A percentile compares a stretch with the other conserved stretches of the same genome.
phyloP scores from a whole-genome alignment of 179 eudicot genomes.

The Beta lomatogona region DNA sequence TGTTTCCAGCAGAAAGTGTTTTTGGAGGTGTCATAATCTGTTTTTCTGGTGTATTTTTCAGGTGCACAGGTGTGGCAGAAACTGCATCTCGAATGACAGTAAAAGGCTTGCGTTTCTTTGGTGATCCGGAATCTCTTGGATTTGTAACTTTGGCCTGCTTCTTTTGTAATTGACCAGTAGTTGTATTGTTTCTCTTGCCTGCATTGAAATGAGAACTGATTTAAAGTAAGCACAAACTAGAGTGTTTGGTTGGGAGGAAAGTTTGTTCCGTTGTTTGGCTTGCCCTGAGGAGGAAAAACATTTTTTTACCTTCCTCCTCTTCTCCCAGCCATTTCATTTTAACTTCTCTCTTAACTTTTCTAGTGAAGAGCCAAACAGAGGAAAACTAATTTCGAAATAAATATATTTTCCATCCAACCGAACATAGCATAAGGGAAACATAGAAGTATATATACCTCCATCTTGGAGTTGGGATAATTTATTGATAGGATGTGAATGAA shows the following conservation, averaged over 20 bases:
- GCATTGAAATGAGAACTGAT: constrained; percentile 6
- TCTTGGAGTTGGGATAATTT: constrained; percentile 26
- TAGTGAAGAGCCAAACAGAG: no score
- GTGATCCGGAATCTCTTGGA: constrained; percentile 14
- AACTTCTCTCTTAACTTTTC: no score
- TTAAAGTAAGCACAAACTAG: background rate
- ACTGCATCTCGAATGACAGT: constrained; percentile 41
- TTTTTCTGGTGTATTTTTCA: constrained; percentile 37
- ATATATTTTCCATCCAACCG: no score
- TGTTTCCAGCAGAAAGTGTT: constrained; percentile 23
- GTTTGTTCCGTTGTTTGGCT: no score
- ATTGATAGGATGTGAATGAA: constrained; percentile 36
- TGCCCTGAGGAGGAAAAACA: no score
- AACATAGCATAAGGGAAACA: background rate
- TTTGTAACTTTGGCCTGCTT: constrained; percentile 38
- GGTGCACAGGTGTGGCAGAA: constrained; percentile 34
- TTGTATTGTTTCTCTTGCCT: constrained; percentile 44
- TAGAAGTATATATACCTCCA: constrained; percentile 25
- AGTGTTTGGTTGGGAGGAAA: no score
- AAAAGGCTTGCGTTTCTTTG: constrained; percentile 44
- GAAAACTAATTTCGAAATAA: no score
- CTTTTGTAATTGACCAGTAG: constrained; percentile 25
- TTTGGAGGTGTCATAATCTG: constrained; percentile 14
- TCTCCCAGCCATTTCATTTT: no score
- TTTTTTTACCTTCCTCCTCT: no score